These are phyloP conservation scores for Diaporthe vexans DNA, from an alignment of 2,329 filamentous ascomycete species.

Conservation along the genomic window DNA sequence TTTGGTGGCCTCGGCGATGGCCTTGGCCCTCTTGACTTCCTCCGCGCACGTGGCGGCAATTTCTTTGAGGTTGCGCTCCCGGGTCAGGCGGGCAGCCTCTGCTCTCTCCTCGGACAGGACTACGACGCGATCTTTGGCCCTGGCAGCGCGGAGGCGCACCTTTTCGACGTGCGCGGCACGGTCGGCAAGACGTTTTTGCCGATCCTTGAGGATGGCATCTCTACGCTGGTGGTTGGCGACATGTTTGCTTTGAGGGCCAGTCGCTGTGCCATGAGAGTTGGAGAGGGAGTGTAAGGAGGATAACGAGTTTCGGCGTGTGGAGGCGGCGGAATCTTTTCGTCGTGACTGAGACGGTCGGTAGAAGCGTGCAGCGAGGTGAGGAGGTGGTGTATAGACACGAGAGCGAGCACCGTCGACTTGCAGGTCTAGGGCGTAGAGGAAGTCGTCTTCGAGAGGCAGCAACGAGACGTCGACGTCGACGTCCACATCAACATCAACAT, in stretches of 20 bases:
- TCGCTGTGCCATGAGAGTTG: conserved; percentile 72
- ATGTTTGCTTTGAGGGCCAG: conserved; percentile 80
- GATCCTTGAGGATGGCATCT: conserved; percentile 84
- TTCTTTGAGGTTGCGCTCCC: conserved; percentile 85
- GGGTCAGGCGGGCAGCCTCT: conserved; percentile 81
- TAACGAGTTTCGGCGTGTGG: conserved; percentile 84
- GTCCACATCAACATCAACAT: conserved; percentile 37
- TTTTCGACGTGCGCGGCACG: conserved; percentile 87
- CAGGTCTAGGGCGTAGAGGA: conserved; percentile 39
- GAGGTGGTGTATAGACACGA: conserved; percentile 73
- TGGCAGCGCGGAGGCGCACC: conserved; percentile 80
- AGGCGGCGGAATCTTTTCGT: conserved; percentile 82
- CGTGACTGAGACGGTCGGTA: conserved; percentile 76
- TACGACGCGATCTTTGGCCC: conserved; percentile 78
- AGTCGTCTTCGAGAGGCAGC: conserved; percentile 38
- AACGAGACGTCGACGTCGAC: conserved; percentile 41
- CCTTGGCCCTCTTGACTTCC: conserved; percentile 86
- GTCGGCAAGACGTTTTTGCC: conserved; percentile 84
- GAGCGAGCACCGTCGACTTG: conserved; percentile 43
- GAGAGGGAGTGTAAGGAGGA: conserved; percentile 79
- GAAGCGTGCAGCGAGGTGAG: conserved; percentile 84
- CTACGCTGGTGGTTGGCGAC: conserved; percentile 84
- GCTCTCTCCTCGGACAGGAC: conserved; percentile 82
- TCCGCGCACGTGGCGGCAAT: conserved; percentile 86
- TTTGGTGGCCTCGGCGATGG: conserved; percentile 85